Base-by-base conservation (phyloP, 768 basidiomycete species). In the Pleurotus sapidus region DNA sequence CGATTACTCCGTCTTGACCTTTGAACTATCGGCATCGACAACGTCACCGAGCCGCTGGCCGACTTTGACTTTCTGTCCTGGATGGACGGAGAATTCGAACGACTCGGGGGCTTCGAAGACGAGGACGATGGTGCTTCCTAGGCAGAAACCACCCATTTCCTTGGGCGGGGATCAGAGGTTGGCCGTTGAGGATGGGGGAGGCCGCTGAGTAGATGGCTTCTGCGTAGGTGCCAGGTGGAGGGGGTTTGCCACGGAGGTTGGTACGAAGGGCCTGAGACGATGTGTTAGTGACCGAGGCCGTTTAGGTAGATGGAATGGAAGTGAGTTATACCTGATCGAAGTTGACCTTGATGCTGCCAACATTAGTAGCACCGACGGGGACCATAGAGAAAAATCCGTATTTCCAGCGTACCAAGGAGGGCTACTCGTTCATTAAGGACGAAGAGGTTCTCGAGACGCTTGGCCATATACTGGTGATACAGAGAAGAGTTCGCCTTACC, bases 361-460 rank as follows among this genome's bases (percentile, higher is more conserved):
- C 97, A 69, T 99, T 98, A 9, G 96, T 98, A 2, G 97, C 97
- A 2, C 97, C 97, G 25, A 99, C 96, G 8, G 97, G 97, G 0
- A 97, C 86, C 94, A 98, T 98, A 24, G 89, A 78, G 70, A 97
- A 99, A 79, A 98, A 98, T 1, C 97, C 97, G 64, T 97, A 77
- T 67, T 85, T 86, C 97, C 97, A 98, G 55, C 93, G 76, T n/a
- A 5, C 97, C 97, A 27, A 98, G 84, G 18, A 99, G 79, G 1
- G 95, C 94, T 7, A 98, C 96, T 20, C 97, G 87, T 74, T 99
- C 97, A 68, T 99, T 98, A n/a, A 99, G 80, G 7, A 99, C 95
- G 62, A 99, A 99, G 15, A 98, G 74, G 68, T 97, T 93, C 67
- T 91, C 84, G 7, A 97, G 77, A 8, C 95, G 86, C 68, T 91